Evolutionary conservation across 495 filamentous ascomycete genomes (phyloP), one percentile per base, ranked within the genome.

Genomic region (Penicillium waksmanii): DNA sequence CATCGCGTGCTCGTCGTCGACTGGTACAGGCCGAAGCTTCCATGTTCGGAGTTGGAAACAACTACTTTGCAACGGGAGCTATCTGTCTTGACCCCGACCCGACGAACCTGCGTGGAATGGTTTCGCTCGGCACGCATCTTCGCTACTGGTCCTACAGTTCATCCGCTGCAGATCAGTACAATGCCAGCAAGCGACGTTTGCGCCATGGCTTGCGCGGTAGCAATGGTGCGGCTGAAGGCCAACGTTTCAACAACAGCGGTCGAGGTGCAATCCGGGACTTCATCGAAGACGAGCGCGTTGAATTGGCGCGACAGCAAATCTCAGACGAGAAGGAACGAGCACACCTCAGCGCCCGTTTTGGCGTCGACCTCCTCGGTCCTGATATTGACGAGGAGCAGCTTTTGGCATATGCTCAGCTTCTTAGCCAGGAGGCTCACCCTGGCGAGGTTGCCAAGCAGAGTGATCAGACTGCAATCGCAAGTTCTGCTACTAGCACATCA

Each of bases 131-230:
- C 38, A 89, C 88, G 0, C 88, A 93, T 69, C 76, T 98, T 9
- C 88, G 91, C 35, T 97, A 93, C 69, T 98, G 95, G 95, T 87
- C 89, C 17, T 97, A 96, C 69, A 96, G 90, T 67, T 94, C 93
- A 31, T 73, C 79, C 12, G 75, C 77, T 34, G 82, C 83, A 7
- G 87, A 89, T 69, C 80, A 88, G 56, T 88, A 86, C 66, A 86
- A 88, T 57, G 74, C 74, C 25, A 83, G 74, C 63, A 89, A 89
- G 64, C 84, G 87, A 57, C 78, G 83, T 23, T 77, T 85, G 18
- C 84, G 87, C 42, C 83, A 83, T 50, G 76, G 79, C 35, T 80
- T 83, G 63, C 83, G 86, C 35, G 83, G 85, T 38, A 83, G 77
- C 66, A 87, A 87, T 58, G 77, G 80, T 19, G 71, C 71, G 12